Percentiles rank a stretch among this genome's conserved stretches.
These are phyloP conservation scores for Hypoxylon crocopeplum DNA, from an alignment of 495 filamentous ascomycete species.

Conservation along the genomic window DNA sequence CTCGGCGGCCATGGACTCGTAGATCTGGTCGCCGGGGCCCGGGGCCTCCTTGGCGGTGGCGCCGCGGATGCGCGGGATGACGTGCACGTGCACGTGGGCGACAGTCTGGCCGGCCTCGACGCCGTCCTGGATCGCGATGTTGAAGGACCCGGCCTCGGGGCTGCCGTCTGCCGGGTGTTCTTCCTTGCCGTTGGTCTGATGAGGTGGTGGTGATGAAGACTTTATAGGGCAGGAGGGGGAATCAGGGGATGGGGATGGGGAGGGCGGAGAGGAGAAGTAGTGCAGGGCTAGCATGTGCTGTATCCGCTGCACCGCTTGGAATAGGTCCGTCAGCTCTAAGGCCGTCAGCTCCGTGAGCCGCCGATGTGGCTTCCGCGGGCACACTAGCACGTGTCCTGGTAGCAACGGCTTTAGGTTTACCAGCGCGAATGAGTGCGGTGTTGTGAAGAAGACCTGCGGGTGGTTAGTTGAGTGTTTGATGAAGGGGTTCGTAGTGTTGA, in stretches of 20 bases:
- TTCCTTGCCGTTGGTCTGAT: constrained; percentile 1
- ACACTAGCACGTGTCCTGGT: constrained; percentile 90
- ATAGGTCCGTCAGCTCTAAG: constrained; percentile 82
- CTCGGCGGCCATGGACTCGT: constrained; percentile 82
- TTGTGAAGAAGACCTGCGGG: constrained; percentile 79
- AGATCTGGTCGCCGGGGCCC: constrained; percentile 67
- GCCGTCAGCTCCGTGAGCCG: constrained; percentile 77
- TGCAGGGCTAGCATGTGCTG: constrained; percentile 77
- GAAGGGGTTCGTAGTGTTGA: too few relatives aligned
- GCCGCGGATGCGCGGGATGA: constrained; percentile 74
- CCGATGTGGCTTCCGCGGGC: constrained; percentile 66
- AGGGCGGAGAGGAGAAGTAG: constrained; percentile 67
- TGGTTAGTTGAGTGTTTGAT: too few relatives aligned
- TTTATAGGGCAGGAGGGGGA: too few relatives aligned
- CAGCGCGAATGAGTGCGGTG: constrained; percentile 78
- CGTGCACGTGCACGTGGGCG: constrained; percentile 89
- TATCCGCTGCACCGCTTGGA: constrained; percentile 81
- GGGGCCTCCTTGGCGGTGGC: constrained; percentile 53
- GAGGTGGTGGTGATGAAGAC: not conserved
- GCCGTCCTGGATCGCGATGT: constrained; percentile 94
- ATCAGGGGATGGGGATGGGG: too few relatives aligned
- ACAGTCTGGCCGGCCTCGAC: constrained; percentile 87
- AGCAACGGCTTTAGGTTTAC: constrained; percentile 96
- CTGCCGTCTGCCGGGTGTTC: too few relatives aligned
- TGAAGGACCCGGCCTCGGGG: constrained; percentile 66